Conservation (phyloP, 495 filamentous ascomycete species). For the Podospora tetraspora region DNA sequence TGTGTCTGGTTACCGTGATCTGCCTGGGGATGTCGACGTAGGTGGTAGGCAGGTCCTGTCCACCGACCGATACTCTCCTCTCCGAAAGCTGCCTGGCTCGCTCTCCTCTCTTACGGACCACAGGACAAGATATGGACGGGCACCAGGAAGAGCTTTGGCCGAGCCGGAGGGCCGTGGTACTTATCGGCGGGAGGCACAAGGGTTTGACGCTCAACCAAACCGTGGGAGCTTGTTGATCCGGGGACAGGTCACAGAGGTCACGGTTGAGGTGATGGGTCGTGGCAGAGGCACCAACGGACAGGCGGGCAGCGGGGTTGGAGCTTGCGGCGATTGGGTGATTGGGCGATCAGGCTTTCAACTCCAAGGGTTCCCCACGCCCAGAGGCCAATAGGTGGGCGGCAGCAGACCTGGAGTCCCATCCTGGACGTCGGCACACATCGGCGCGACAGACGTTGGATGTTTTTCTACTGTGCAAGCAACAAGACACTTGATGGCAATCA, state of each 20-base stretch:
- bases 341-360: slow-evolving; percentile 23
- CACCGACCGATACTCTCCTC: background rate
- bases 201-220: background rate
- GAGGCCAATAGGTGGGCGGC: slow-evolving; percentile 25
- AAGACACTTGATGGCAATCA: slow-evolving; percentile 7
- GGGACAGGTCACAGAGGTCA: slow-evolving; percentile 11
- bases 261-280: background rate
- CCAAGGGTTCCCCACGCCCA: slow-evolving; percentile 31
- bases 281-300: slow-evolving; percentile 25
- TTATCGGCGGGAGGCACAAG: slow-evolving; percentile 15
- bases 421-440: slow-evolving; percentile 20
- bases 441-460: slow-evolving; percentile 4
- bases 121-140: background rate
- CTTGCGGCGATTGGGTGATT: slow-evolving; percentile 29
- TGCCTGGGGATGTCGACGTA: background rate
- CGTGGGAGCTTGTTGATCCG: slow-evolving; percentile 9
- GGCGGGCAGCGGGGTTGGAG: slow-evolving; percentile 31
- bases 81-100: background rate
- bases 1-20: background rate
- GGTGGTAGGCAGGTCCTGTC: background rate
- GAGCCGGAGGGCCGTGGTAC: slow-evolving; percentile 13
- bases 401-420: slow-evolving; percentile 17
- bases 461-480: background rate
- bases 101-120: slow-evolving; percentile 8
- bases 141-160: background rate